Evolutionary conservation across 1,284 basidiomycete genomes (phyloP), one percentile per base, ranked within the genome.

Genomic region (Pseudomicrostroma phylloplanum): DNA sequence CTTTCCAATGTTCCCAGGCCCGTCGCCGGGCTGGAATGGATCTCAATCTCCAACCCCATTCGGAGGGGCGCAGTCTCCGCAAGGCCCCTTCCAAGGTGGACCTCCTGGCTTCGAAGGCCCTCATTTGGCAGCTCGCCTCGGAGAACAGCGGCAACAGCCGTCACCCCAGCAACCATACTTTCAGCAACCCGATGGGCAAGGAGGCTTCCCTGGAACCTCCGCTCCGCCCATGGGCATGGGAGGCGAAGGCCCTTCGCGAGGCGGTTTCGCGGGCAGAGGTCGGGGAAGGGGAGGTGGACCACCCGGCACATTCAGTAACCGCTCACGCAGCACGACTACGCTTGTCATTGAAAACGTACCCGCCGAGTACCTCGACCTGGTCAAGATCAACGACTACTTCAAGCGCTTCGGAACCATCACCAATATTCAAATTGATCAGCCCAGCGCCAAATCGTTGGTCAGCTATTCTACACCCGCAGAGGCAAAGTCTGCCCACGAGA

Each of bases 321-420:
- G 78, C 8, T 73, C 79, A n/a, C 63, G 79, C 57, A 73, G 70
- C 64, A 66, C 88, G 76, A 91, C 89, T 75, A 94, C 92, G 0
- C 83, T 96, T 30, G 90, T 96, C 21, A 88, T 97, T 59, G 92
- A 94, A 80, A 93, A 94, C 81, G 92, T 96, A 60, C 93, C 93
- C 0, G 85, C 86, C 55, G 87, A 91, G 64, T 86, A 88, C 71
- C 84, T 94, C 55, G 86, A 86, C 42, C 84, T 92, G 30, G 87
- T 87, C 55, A 83, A 86, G 15, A 87, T 97, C 62, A 90, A 89
- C 74, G 86, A 85, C 42, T 94, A 91, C 87, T 96, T 97, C 81
- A 88, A 89, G 78, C 86, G 88, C 67, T 96, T 96, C 71, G 93
- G 93, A 19, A 89, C 87, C 6, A 91, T 97, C 67, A 93, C 91